phyloP scores from a whole-genome alignment of 371 early-diverging fungal species.

The Encephalitozoon intestinalis region DNA sequence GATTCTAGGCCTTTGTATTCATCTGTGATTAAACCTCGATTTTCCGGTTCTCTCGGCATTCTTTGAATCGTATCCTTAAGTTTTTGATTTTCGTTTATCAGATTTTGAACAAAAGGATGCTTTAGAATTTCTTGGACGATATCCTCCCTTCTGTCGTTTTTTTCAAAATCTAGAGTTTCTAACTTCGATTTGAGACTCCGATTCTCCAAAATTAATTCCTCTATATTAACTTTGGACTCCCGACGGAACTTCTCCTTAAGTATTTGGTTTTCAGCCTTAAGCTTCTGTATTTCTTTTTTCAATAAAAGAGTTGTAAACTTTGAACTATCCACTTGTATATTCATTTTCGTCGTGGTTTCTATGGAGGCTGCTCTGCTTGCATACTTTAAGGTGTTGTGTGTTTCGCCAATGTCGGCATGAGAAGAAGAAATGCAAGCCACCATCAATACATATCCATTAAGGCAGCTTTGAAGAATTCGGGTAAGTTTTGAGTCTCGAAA shows the following conservation, averaged over 20 bases:
- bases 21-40: too few species aligned
- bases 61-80: not conserved
- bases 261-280: conserved; percentile 37
- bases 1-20: not conserved
- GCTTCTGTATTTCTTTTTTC: conserved; percentile 51
- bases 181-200: not conserved
- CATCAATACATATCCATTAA: conserved; percentile 80
- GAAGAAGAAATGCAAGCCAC: conserved; percentile 78
- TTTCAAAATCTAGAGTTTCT: not conserved
- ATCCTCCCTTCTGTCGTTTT: conserved; percentile 24
- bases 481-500: conserved; percentile 95
- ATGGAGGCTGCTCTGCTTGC: conserved; percentile 59
- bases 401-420: conserved; percentile 72
- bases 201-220: conserved; percentile 22
- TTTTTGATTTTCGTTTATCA: conserved; percentile 29
- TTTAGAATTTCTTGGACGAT: conserved; percentile 25
- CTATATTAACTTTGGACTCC: not conserved
- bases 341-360: conserved; percentile 22
- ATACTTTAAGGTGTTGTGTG: conserved; percentile 74
- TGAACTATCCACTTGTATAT: not conserved
- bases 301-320: conserved; percentile 30
- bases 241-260: conserved; percentile 20
- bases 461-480: conserved; percentile 78
- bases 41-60: not conserved
- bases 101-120: conserved; percentile 38